Evolutionary conservation across 2,329 filamentous ascomycete genomes (phyloP), one percentile per base, ranked within the genome.

Genomic region (Colletotrichum sidae): DNA sequence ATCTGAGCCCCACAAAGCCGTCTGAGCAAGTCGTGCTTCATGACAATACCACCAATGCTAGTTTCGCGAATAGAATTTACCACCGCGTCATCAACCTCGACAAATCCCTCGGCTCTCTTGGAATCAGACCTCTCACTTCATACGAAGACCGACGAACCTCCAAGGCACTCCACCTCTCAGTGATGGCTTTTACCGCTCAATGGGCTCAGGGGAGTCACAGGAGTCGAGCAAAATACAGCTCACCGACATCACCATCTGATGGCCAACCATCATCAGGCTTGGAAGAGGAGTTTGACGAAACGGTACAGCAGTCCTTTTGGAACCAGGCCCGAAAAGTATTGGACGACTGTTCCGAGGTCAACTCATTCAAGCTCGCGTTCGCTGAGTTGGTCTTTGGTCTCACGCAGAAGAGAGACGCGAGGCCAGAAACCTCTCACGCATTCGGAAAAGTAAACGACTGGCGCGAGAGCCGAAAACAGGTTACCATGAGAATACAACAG

Each of bases 111-210:
- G 76, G 78, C 13, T 69, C 76, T 1, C 75, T 78, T 5, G 76
- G 78, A 15, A 74, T 83, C 6, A 75, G 81, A 35, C 74, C 74
- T 1, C 71, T 85, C 1, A 81, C 76, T 3, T 74, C 70, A 13
- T 65, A 70, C 1, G 80, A 86, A 61, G 79, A 84, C 46, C 75
- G 74, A n/a, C 77, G 77, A 6, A 81, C 79, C 35, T 77, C 78
- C 1, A 79, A 76, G 55, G 83, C 83, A 2, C 70, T 86, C 9
- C 79, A 85, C 55, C 71, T 82, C 4, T 78, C 79, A 3, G 83
- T 86, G 52, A 81, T 85, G 75, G 80, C 84, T 0, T 86, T 86
- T 70, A 81, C 84, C 4, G 81, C 83, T 1, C 84, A 86, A 67
- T 85, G 84, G 81, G 75, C 80, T 0, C 79, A 81, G 51, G 73